Evolutionary conservation across 2,329 filamentous ascomycete species (phyloP).

Genomic region (Zymoseptoria brevis): DNA sequence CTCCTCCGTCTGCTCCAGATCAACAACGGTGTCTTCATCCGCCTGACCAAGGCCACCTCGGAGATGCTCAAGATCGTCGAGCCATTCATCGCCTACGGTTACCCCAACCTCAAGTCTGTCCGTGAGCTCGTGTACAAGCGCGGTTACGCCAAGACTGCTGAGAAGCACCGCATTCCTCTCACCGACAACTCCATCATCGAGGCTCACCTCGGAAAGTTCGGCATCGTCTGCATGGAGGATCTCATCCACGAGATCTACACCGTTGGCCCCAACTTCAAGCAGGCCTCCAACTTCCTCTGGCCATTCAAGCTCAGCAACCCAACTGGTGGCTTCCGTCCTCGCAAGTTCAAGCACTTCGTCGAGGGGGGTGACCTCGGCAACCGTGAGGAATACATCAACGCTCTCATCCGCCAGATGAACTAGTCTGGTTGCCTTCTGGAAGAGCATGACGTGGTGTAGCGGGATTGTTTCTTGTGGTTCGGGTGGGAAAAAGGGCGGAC

Average conservation of each 20-base stretch:
- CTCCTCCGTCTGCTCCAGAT: constrained; percentile 99
- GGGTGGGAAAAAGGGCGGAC: not conserved
- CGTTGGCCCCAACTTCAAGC: constrained; percentile 96
- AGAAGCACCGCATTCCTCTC: constrained; percentile 94
- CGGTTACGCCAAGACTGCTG: constrained; percentile 87
- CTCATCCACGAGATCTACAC: constrained; percentile 99
- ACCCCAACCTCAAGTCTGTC: constrained; percentile 98
- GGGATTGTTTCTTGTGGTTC: constrained; percentile 6
- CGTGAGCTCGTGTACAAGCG: constrained; percentile 99
- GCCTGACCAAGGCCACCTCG: constrained; percentile 91
- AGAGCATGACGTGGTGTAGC: constrained; percentile 5
- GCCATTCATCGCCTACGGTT: constrained; percentile 98
- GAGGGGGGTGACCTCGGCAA: constrained; percentile 98
- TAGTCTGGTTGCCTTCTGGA: constrained; percentile 40
- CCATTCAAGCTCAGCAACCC: constrained; percentile 99
- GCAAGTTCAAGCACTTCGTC: constrained; percentile 99
- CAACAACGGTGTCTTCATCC: constrained; percentile 99
- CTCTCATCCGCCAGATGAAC: constrained; percentile 96
- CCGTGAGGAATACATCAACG: constrained; percentile 97
- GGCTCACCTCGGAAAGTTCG: constrained; percentile 93
- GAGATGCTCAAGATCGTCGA: constrained; percentile 98
- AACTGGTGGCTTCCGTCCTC: constrained; percentile 85
- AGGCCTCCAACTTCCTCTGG: constrained; percentile 98
- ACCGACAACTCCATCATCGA: constrained; percentile 98
- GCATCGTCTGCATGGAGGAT: constrained; percentile 99